Evolutionary conservation across 441 rosid genomes (phyloP), one percentile per base, ranked within the genome.

Genomic region (Eutrema salsugineum): DNA sequence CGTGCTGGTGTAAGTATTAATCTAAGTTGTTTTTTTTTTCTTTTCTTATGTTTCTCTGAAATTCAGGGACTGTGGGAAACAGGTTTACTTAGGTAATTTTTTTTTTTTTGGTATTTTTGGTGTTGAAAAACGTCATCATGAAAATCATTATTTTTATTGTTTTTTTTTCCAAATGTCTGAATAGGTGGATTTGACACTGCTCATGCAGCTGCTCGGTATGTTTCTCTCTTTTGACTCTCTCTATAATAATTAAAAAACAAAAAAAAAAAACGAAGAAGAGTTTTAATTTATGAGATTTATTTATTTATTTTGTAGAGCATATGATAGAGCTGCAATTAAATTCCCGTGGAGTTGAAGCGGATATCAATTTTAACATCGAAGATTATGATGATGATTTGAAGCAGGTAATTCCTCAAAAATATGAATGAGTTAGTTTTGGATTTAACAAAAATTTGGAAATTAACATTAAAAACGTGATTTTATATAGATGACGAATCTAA

Each of bases 141-240:
- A 20, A 35, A 17, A 33, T 43, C 27, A 10, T 5, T 6, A 8
- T 12, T 17, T 19, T 35, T 9, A 32, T 53, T n/a, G n/a, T 14
- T 5, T 33, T 19, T 5, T 47, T 64, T 51, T 67, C 68, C 50
- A 63, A 66, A 17, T 33, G 58, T 63, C 28, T 70, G 63, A 70
- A 60, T 78, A 95, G 99, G 99, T 86, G 99, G 99, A 83, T 95
- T 95, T 75, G 99, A 95, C 97, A 93, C 99, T 49, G 99, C 99
- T 83, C 98, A 88, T 84, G 95, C 96, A 78, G 98, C 99, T 78
- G 99, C 99, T 51, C 89, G 97, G 97, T 93, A 60, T 87, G 82
- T 66, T 57, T 64, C 48, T 63, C 22, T 43, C 47, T 63, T 63
- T 68, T 53, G 59, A 42, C 69, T 60, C 50, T 36, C 24, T 43